phyloP scores from a whole-genome alignment of 805 yeast genomes.

The Naumovozyma baii region DNA sequence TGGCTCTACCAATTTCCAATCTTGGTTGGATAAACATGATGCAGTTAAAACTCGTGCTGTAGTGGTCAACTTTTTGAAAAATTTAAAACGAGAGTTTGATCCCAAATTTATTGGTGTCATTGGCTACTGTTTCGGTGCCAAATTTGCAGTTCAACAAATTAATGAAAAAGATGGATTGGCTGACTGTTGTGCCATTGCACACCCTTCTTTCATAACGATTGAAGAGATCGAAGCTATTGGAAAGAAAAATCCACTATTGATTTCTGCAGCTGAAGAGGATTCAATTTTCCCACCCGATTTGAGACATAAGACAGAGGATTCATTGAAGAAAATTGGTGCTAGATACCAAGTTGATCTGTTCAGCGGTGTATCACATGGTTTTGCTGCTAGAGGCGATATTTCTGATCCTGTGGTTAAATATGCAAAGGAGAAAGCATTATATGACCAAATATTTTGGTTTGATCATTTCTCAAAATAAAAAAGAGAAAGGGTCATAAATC shows the following conservation, averaged over 20 bases:
- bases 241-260: slow-evolving; percentile 47
- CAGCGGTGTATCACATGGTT: slow-evolving; percentile 67
- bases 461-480: slow-evolving; percentile 10
- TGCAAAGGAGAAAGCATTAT: slow-evolving; percentile 58
- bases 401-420: slow-evolving; percentile 42
- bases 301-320: slow-evolving; percentile 52
- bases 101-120: slow-evolving; percentile 45
- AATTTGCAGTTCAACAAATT: slow-evolving; percentile 46
- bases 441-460: slow-evolving; percentile 31
- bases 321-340: slow-evolving; percentile 43
- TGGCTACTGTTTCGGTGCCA: slow-evolving; percentile 86
- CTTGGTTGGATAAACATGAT: slow-evolving; percentile 51
- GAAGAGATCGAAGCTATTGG: slow-evolving; percentile 54
- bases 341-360: slow-evolving; percentile 53
- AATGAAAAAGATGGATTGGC: slow-evolving; percentile 29
- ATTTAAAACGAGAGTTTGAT: slow-evolving; percentile 36
- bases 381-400: slow-evolving; percentile 67
- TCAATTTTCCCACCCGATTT: slow-evolving; percentile 50
- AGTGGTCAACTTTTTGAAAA: slow-evolving; percentile 39
- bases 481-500: background rate
- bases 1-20: slow-evolving; percentile 19
- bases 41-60: slow-evolving; percentile 39
- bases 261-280: slow-evolving; percentile 72
- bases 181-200: slow-evolving; percentile 67
- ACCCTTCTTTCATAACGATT: slow-evolving; percentile 63